Evolutionary conservation across 495 filamentous ascomycete species (phyloP).

Genomic region (Recurvomyces mirabilis): DNA sequence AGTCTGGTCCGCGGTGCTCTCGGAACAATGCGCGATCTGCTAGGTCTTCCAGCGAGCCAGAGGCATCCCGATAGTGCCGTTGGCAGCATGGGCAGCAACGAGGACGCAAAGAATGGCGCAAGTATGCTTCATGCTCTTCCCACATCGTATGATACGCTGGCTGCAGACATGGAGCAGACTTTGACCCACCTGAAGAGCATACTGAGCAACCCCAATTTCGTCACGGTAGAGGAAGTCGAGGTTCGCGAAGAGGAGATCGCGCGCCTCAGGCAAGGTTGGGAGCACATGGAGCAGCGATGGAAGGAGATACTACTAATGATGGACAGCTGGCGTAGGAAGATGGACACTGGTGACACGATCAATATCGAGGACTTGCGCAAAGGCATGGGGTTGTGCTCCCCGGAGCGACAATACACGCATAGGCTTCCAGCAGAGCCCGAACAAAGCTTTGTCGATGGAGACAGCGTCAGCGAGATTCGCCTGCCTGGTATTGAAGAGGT

Average conservation of each 20-base stretch:
- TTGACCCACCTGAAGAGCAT: slow-evolving; percentile 70
- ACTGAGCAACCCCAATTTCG: slow-evolving; percentile 89
- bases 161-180: slow-evolving; percentile 57
- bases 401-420: slow-evolving; percentile 1
- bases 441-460: slow-evolving; percentile 12
- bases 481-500: slow-evolving; percentile 12
- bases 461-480: slow-evolving; percentile 26
- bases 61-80: slow-evolving; percentile 12
- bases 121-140: slow-evolving; percentile 35
- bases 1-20: slow-evolving; percentile 59
- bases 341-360: slow-evolving; percentile 69
- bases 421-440: slow-evolving; percentile 1
- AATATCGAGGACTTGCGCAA: slow-evolving; percentile 73
- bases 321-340: slow-evolving; percentile 81
- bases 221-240: slow-evolving; percentile 88
- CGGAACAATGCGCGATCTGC: slow-evolving; percentile 62
- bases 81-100: slow-evolving; percentile 20
- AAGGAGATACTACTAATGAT: slow-evolving; percentile 80
- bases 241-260: slow-evolving; percentile 82
- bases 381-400: slow-evolving; percentile 41
- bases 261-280: slow-evolving; percentile 69
- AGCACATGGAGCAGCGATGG: slow-evolving; percentile 85
- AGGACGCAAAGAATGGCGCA: slow-evolving; percentile 33
- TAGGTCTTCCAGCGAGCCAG: slow-evolving; percentile 47
- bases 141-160: slow-evolving; percentile 60